phyloP scores from a whole-genome alignment of 2,329 filamentous ascomycete species.

The Colletotrichum graminicola region DNA sequence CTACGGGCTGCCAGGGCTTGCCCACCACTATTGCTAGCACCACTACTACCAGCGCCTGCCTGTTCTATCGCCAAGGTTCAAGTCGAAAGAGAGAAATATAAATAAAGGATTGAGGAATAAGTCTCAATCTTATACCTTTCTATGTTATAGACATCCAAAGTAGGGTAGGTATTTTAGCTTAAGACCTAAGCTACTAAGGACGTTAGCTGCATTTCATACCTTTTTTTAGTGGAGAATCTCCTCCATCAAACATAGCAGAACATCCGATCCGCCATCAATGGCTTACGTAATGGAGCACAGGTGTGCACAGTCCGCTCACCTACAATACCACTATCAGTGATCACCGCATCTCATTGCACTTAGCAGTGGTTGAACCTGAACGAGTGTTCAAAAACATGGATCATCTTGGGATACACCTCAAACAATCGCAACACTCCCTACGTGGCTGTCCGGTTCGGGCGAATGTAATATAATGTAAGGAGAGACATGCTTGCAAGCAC shows the following conservation, averaged over 20 bases:
- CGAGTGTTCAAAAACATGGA: background rate
- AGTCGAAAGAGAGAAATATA: no score
- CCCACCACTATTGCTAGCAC: no score
- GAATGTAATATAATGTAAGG: background rate
- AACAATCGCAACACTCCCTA: background rate
- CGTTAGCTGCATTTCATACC: no score
- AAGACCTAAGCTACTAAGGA: background rate
- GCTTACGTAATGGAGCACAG: background rate
- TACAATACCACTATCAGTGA: no score
- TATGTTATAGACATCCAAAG: background rate
- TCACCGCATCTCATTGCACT: background rate
- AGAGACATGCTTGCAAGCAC: background rate
- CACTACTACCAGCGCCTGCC: no score
- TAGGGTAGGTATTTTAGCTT: background rate
- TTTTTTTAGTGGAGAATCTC: no score
- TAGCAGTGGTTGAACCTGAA: background rate
- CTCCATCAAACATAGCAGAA: no score
- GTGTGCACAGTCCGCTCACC: background rate
- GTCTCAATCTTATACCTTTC: background rate
- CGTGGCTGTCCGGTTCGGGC: background rate
- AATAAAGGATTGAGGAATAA: no score
- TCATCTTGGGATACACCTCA: background rate
- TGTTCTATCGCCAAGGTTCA: no score
- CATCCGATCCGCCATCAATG: background rate
- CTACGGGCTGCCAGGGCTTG: no score